Conservation (phyloP, 768 basidiomycete genomes). For the Filobasidium wieringae region DNA sequence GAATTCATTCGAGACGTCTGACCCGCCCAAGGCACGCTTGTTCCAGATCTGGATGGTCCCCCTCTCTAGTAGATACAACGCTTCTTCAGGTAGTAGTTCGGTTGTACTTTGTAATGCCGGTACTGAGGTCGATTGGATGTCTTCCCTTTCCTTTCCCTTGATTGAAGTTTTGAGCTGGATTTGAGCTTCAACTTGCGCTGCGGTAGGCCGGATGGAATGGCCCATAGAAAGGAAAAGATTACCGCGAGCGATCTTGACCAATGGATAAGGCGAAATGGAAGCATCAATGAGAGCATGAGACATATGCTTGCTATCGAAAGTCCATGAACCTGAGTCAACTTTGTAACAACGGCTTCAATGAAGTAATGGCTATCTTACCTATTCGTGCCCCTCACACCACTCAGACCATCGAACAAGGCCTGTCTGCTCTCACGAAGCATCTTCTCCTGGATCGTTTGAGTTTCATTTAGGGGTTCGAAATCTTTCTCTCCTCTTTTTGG, state of each 20-base stretch:
- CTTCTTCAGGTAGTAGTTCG: conserved; percentile 88
- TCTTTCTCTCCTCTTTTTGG: conserved; percentile 97
- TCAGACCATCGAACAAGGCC: conserved; percentile 78
- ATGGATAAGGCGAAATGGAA: conserved; percentile 21
- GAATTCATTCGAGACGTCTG: conserved; percentile 42
- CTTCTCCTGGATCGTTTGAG: conserved; percentile 52
- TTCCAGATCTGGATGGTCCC: conserved; percentile 55
- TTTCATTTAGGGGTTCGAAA: conserved; percentile 63
- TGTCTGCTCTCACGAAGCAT: conserved; percentile 64
- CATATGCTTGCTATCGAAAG: conserved; percentile 31
- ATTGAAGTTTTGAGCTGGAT: neutral
- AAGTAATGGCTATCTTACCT: no score
- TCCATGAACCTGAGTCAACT: neutral
- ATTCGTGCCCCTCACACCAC: conserved; percentile 59
- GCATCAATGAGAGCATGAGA: conserved; percentile 33
- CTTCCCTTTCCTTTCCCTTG: conserved; percentile 17
- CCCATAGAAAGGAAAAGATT: conserved; percentile 72
- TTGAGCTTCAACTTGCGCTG: neutral
- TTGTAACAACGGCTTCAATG: neutral
- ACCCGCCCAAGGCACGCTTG: conserved; percentile 7
- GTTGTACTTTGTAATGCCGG: conserved; percentile 39
- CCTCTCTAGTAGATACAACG: conserved; percentile 82
- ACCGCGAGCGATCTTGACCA: conserved; percentile 48
- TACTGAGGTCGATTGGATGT: conserved; percentile 40
- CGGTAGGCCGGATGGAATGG: conserved; percentile 52